Percentiles rank a stretch among this genome's conserved stretches.
Evolutionary conservation across 2,329 filamentous ascomycete genomes (phyloP).

Genomic region (Alternaria atra): DNA sequence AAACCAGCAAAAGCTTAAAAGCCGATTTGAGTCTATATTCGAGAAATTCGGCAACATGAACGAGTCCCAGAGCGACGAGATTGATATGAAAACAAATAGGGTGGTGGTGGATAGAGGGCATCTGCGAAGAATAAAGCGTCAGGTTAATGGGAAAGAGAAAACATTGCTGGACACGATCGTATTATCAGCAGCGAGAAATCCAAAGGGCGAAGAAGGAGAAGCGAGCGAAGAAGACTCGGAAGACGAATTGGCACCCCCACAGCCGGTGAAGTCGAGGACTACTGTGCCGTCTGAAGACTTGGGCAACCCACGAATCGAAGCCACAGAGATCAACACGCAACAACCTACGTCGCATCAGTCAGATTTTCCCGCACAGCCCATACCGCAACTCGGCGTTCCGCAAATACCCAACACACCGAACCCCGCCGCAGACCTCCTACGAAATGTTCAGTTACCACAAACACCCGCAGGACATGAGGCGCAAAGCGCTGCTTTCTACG

Average conservation of each 20-base stretch:
- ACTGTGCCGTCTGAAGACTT: background rate
- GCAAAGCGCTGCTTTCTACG: slow-evolving; percentile 36
- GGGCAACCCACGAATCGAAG: background rate
- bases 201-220: slow-evolving; percentile 46
- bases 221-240: slow-evolving; percentile 25
- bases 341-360: background rate
- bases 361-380: background rate
- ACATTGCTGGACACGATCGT: slow-evolving; percentile 36
- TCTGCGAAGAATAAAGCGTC: slow-evolving; percentile 64
- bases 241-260: slow-evolving; percentile 44
- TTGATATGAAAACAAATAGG: slow-evolving; percentile 81
- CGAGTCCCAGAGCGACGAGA: slow-evolving; percentile 83
- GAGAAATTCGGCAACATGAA: slow-evolving; percentile 88
- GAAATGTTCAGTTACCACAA: slow-evolving; percentile 39
- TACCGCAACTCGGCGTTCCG: slow-evolving; percentile 6
- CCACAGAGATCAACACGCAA: background rate
- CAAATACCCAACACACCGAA: slow-evolving; percentile 25
- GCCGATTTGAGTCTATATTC: slow-evolving; percentile 88
- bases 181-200: slow-evolving; percentile 42
- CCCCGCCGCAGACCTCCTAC: slow-evolving; percentile 30
- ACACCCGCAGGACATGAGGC: slow-evolving; percentile 42
- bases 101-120: slow-evolving; percentile 94
- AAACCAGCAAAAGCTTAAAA: slow-evolving; percentile 57
- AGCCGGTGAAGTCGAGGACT: slow-evolving; percentile 18
- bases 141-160: slow-evolving; percentile 32